Base-by-base conservation (phyloP, 73 alveolate species). In the Blepharisma japonicum region DNA sequence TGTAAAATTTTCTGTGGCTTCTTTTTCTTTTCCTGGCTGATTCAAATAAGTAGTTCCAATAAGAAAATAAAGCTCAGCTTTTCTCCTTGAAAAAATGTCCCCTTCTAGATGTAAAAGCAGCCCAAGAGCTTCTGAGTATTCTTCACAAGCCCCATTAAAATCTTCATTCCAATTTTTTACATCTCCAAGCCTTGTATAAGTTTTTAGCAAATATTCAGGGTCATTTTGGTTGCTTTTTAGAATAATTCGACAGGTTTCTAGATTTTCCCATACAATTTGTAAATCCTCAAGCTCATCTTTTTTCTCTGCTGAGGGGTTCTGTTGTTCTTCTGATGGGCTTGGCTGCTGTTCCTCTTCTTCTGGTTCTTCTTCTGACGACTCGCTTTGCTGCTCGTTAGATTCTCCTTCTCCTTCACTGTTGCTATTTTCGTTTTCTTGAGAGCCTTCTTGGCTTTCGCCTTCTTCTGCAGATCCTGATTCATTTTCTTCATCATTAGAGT, bases 121-220 rank as follows among this genome's bases (percentile, higher is more conserved):
- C 18, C 47, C 14, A 14, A 61, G 23, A 39, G 74, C 74, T 14
- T n/a, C 14, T 9, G 14, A 14, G 47, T 61, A 61, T 25, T 61
- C 74, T 61, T 61, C 47, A 61, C 74, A 61, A 18, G 74, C 74
- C 23, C 47, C 47, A 2, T 61, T 39, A 61, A 61, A 61, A 25
- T 61, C 46, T 5, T 61, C 74, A 2, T 25, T 61, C 14, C 11
- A 61, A 2, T n/a, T 14, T 9, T 20, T 14, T 39, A 61, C 14
- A 39, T 61, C 74, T 18, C 74, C 74, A 18, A 61, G 46, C 46
- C 74, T 61, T 2, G 46, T 18, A 11, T 20, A 9, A 61, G 23
- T 39, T 25, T 61, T 61, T 14, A 18, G 14, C 47, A 61, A 9
- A 25, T 18, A 61, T n/a, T 61, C 74, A n/a, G 47, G 14, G 5